Percentiles rank a stretch among this genome's conserved stretches.
Evolutionary conservation across 2,329 filamentous ascomycete species (phyloP).

Genomic region (Hypoxylon sp.): DNA sequence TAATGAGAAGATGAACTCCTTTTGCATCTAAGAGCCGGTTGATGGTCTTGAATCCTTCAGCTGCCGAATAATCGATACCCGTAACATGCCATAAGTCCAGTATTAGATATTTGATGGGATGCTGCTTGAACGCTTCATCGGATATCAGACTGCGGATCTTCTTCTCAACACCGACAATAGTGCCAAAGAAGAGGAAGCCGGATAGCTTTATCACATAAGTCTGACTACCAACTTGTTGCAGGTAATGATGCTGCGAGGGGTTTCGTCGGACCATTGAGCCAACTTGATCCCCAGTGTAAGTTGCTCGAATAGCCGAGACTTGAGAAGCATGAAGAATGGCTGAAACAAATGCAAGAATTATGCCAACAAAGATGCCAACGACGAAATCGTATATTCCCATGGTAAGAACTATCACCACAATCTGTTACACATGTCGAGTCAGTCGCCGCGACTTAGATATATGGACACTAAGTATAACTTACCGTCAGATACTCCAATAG

Average conservation of each 20-base stretch:
- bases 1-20: slow-evolving; percentile 85
- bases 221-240: slow-evolving; percentile 87
- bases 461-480: slow-evolving; percentile 50
- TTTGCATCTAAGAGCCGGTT: slow-evolving; percentile 85
- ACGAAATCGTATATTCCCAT: slow-evolving; percentile 99
- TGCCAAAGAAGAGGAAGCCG: slow-evolving; percentile 98
- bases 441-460: slow-evolving; percentile 35
- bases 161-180: slow-evolving; percentile 94
- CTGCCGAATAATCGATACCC: slow-evolving; percentile 95
- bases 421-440: slow-evolving; percentile 59
- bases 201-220: slow-evolving; percentile 92
- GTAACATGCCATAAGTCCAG: slow-evolving; percentile 91
- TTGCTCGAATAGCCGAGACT: slow-evolving; percentile 88
- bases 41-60: slow-evolving; percentile 94
- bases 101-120: slow-evolving; percentile 90
- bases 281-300: slow-evolving; percentile 90
- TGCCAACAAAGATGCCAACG: slow-evolving; percentile 90
- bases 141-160: slow-evolving; percentile 86
- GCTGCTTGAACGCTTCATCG: slow-evolving; percentile 81
- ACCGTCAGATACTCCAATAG: slow-evolving; percentile 89
- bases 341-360: slow-evolving; percentile 90
- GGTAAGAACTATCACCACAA: slow-evolving; percentile 89
- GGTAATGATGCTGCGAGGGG: slow-evolving; percentile 87
- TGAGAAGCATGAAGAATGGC: slow-evolving; percentile 93
- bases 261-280: slow-evolving; percentile 94